Percentiles rank a stretch among this genome's conserved stretches.
Evolutionary conservation across 192 early-diverging fungal genomes (phyloP).

Genomic region (Coemansia sp.): DNA sequence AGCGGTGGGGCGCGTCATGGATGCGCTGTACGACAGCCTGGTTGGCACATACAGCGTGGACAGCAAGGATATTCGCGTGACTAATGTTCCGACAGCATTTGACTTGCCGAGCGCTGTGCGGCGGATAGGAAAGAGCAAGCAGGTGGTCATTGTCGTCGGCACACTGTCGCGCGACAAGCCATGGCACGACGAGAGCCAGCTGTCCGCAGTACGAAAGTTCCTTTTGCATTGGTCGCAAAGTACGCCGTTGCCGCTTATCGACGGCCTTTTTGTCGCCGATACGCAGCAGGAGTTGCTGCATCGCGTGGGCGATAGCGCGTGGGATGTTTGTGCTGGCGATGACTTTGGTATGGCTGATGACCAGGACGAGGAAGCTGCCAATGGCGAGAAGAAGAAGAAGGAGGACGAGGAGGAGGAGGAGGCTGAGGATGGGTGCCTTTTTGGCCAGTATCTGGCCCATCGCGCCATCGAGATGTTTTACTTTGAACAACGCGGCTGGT

Average conservation of each 20-base stretch:
- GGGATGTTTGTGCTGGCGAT: neutral
- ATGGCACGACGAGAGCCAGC: slow-evolving; percentile 43
- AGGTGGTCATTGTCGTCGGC: slow-evolving; percentile 39
- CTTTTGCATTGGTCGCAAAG: slow-evolving; percentile 40
- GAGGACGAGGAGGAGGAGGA: neutral
- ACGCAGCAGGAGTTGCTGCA: slow-evolving; percentile 7
- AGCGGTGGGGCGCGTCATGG: slow-evolving; percentile 32
- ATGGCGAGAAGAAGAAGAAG: neutral
- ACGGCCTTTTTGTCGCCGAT: slow-evolving; percentile 34
- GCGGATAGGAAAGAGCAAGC: slow-evolving; percentile 37
- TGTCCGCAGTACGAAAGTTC: slow-evolving; percentile 30
- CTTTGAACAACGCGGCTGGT: slow-evolving; percentile 55
- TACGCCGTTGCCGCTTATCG: slow-evolving; percentile 34
- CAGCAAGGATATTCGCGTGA: slow-evolving; percentile 40
- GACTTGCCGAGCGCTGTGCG: slow-evolving; percentile 45
- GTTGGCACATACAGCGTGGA: slow-evolving; percentile 29
- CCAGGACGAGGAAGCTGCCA: neutral
- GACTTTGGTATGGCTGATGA: neutral
- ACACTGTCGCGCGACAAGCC: slow-evolving; percentile 33
- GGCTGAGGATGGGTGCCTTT: slow-evolving; percentile 15
- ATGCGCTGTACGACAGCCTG: slow-evolving; percentile 39
- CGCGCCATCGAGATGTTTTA: slow-evolving; percentile 55
- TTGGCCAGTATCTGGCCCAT: slow-evolving; percentile 48
- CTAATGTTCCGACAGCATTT: slow-evolving; percentile 41
- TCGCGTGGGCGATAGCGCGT: slow-evolving; percentile 1